Percentiles rank a stretch among this genome's conserved stretches.
phyloP scores from a whole-genome alignment of 2,329 filamentous ascomycete genomes.

The Fonsecaea multimorphosa region DNA sequence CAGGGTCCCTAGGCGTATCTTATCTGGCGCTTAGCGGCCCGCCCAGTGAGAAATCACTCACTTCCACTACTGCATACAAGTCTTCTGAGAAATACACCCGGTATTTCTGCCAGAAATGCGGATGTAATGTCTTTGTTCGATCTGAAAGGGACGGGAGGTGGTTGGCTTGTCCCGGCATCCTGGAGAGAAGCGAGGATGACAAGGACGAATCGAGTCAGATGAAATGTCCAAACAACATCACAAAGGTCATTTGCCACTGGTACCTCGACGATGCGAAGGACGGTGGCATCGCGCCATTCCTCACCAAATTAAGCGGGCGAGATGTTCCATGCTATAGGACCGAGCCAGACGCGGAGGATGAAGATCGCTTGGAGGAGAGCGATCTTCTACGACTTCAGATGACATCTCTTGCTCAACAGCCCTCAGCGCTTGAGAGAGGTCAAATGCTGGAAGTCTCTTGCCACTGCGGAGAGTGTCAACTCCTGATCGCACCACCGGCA shows the following conservation, averaged over 20 bases:
- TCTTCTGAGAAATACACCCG: conserved; percentile 45
- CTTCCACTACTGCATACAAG: conserved; percentile 45
- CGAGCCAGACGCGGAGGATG: conserved; percentile 8
- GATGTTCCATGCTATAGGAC: conserved; percentile 25
- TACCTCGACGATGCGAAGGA: conserved; percentile 32
- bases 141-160: conserved; percentile 23
- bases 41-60: conserved; percentile 42
- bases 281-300: conserved; percentile 31
- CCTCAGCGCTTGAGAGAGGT: conserved; percentile 4
- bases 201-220: conserved; percentile 4
- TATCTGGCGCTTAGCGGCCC: conserved; percentile 21
- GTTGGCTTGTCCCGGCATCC: conserved; percentile 28
- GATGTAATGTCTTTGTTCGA: conserved; percentile 30
- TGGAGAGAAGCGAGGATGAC: conserved; percentile 27
- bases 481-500: conserved; percentile 62
- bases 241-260: conserved; percentile 25
- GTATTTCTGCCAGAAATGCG: conserved; percentile 48
- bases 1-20: conserved; percentile 51
- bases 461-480: conserved; percentile 57
- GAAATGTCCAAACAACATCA: conserved; percentile 13
- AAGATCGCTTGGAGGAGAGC: conserved; percentile 7
- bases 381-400: conserved; percentile 18
- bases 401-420: conserved; percentile 1
- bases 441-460: conserved; percentile 28
- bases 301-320: conserved; percentile 21